Conservation (phyloP, 306 rosid species). For the Gastrolobium villosum region DNA sequence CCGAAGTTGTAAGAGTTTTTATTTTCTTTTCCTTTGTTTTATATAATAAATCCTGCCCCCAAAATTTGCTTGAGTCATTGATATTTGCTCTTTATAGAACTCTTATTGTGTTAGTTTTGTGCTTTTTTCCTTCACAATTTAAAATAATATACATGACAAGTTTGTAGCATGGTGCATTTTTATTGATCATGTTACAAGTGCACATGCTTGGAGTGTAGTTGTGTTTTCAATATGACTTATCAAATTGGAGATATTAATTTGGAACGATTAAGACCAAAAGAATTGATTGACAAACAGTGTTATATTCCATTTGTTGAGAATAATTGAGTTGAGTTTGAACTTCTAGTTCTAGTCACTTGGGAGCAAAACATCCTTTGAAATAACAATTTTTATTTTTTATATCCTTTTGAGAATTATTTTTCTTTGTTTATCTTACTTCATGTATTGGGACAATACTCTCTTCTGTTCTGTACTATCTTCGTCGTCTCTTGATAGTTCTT, state of each 20-base stretch:
- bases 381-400: constrained; percentile 19
- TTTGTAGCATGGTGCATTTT: constrained; percentile 1
- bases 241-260: constrained; percentile 19
- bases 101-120: constrained; percentile 14
- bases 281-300: background rate
- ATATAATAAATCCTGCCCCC: background rate
- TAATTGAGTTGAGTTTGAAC: constrained; percentile 8
- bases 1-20: background rate
- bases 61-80: background rate
- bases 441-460: background rate
- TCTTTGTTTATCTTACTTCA: background rate
- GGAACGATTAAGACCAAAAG: background rate
- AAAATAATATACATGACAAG: background rate
- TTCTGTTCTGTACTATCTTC: constrained; percentile 1
- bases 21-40: constrained; percentile 14
- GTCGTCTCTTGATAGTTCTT: constrained; percentile 2
- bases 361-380: constrained; percentile 8
- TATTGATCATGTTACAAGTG: background rate
- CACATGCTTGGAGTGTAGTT: background rate
- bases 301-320: constrained; percentile 6
- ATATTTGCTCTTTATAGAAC: background rate
- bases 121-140: background rate
- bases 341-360: background rate
- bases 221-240: constrained; percentile 23
- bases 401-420: constrained; percentile 5